A percentile compares a stretch with the other conserved stretches of the same genome.
Evolutionary conservation across 2,329 filamentous ascomycete genomes (phyloP).

Genomic region (Fulvia fulva): DNA sequence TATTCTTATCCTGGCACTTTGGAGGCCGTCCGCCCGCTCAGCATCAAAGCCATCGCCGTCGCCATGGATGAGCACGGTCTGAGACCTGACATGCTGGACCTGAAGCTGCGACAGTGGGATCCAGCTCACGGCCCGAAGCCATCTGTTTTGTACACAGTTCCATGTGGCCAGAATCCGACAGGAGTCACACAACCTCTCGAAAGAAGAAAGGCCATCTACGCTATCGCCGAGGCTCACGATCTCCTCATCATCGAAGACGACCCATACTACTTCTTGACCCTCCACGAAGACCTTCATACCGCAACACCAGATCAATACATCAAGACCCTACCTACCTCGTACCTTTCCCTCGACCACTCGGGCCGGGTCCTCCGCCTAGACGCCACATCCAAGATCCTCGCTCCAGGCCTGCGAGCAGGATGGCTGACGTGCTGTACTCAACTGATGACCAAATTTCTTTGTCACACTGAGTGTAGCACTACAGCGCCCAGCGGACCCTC

Average conservation of each 20-base stretch:
- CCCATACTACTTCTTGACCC: conserved; percentile 91
- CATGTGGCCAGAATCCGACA: conserved; percentile 86
- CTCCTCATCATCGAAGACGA: conserved; percentile 87
- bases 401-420: conserved; percentile 81
- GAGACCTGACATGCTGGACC: conserved; percentile 58
- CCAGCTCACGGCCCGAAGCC: conserved; percentile 60
- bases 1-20: conserved; percentile 85
- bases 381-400: conserved; percentile 90
- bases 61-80: conserved; percentile 65
- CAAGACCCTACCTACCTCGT: conserved; percentile 70
- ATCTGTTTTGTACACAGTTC: conserved; percentile 65
- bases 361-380: conserved; percentile 86
- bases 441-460: conserved; percentile 75
- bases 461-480: conserved; percentile 76
- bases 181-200: conserved; percentile 71
- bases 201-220: conserved; percentile 69
- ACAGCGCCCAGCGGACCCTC: conserved; percentile 83
- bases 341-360: conserved; percentile 76
- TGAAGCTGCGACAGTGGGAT: conserved; percentile 64
- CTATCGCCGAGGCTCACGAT: conserved; percentile 76
- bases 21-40: conserved; percentile 61
- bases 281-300: conserved; percentile 66
- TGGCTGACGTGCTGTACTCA: conserved; percentile 89
- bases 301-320: conserved; percentile 69
- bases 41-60: conserved; percentile 57